Base-by-base conservation (phyloP, 345 rosid species). In the Melastoma malabathricum region DNA sequence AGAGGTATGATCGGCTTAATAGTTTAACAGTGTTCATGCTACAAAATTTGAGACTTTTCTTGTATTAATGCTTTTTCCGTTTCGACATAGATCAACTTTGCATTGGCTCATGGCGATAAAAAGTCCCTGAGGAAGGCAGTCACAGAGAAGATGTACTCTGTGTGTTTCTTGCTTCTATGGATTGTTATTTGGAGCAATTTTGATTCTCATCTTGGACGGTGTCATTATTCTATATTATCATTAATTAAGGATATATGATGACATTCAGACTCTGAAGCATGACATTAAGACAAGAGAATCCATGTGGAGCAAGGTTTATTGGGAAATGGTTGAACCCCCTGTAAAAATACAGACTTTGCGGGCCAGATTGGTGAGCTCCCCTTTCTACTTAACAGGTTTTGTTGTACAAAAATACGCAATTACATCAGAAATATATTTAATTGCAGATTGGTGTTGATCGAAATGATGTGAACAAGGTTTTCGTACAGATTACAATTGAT, bases 321-420 rank as follows among this genome's bases (percentile, higher is more conserved):
- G 98, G 96, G 96, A 84, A 72, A 48, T 92, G 87, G 49, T 84
- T 61, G 93, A 84, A 70, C 98, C 98, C n/a, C 70, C 72, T 53
- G 57, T 80, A 59, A 84, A 78, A 62, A 78, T 87, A 64, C 77
- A 80, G 64, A 92, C 98, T 22, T 62, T 92, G 70, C 85, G 89
- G 62, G 98, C 96, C 62, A 84, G 96, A 58, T 66, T 87, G 80
- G 96, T 64, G 69, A 74, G 96, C 48, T 49, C 56, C 29, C 12
- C 18, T 22, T 31, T 51, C 15, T n/a, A 14, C 31, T 10, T 51
- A 14, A 51, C 39, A 6, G 10, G 38, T 31, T 31, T 31, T 31
- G 38, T 31, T 31, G 5, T 5, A 31, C 5, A 5, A 31, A 31
- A 31, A 31, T 31, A 22, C 5, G 38, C 38, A 31, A 31, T 2